Evolutionary conservation across 345 rosid genomes (phyloP), one percentile per base, ranked within the genome.

Genomic region (Laguncularia racemosa): DNA sequence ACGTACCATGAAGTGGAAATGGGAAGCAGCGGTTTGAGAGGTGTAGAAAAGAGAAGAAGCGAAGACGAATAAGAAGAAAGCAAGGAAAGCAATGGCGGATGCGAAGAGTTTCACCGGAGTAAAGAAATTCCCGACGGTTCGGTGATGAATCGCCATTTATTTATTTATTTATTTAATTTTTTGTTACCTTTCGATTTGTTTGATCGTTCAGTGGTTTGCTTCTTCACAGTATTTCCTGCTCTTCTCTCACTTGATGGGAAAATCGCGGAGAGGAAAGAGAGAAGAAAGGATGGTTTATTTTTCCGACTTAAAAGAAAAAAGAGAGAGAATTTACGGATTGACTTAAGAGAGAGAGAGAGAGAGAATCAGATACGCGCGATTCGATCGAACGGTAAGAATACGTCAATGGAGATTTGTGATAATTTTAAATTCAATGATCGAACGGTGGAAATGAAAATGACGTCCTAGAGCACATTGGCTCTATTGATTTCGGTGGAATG

Each of bases 101-200:
- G 80, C 78, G 9, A 84, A 59, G 55, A 78, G 59, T 63, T 78
- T 72, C 71, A 78, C 66, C 50, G 67, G 52, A 21, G 66, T 50
- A 50, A 61, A 68, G 48, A 65, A 2, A 45, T 16, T 44, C 67
- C 70, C 80, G 60, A 68, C 78, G 60, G 78, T 50, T 62, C 84
- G 78, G 62, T 71, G 81, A 60, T 64, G 76, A 64, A 44, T 75
- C 67, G 85, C 90, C 91, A 87, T 84, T 64, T 56, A 44, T 23
- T 17, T 46, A 8, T 49, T 46, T 9, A 33, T n/a, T n/a, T n/a
- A 33, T 33, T 33, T 33, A 4, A 6, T 0, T 33, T 6, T 33
- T 6, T 1, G 26, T 26, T 28, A 23, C 20, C 50, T 56, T 43
- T 20, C 67, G 28, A 23, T 23, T 23, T 23, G 5, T 23, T 6